Percentiles rank a stretch among this genome's conserved stretches.
Evolutionary conservation across 2,329 filamentous ascomycete species (phyloP).

Genomic region (Huntiella decipiens): DNA sequence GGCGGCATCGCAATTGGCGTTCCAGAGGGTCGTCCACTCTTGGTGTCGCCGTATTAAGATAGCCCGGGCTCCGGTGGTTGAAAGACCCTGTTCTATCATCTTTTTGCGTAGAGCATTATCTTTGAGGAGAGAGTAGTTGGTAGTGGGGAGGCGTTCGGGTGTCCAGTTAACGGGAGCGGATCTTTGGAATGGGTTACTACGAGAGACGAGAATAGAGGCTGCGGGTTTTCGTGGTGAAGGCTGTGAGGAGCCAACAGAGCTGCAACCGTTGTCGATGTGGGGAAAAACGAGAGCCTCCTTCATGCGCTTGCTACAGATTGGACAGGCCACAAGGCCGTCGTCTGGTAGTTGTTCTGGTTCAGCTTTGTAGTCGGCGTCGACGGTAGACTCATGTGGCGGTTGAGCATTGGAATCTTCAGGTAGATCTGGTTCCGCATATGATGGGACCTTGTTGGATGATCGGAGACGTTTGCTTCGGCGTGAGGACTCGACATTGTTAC

Average conservation of each 20-base stretch:
- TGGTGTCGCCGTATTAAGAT: constrained; percentile 64
- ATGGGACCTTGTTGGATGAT: constrained; percentile 22
- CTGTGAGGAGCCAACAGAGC: constrained; percentile 19
- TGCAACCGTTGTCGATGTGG: constrained; percentile 52
- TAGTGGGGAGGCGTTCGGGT: constrained; percentile 48
- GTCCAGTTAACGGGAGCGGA: constrained; percentile 16
- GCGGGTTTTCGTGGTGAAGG: constrained; percentile 6
- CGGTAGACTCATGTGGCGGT: too few species aligned
- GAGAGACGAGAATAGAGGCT: neutral
- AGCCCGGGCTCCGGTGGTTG: constrained; percentile 44
- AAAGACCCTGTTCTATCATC: constrained; percentile 60
- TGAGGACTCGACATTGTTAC: constrained; percentile 15
- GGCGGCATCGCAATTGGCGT: constrained; percentile 82
- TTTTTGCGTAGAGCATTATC: constrained; percentile 64
- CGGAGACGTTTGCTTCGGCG: constrained; percentile 29
- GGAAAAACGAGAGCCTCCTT: constrained; percentile 56
- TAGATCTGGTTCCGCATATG: neutral
- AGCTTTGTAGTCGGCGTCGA: constrained; percentile 18
- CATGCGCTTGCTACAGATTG: constrained; percentile 63
- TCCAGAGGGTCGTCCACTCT: constrained; percentile 92
- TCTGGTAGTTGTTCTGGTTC: constrained; percentile 22
- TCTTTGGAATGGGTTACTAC: constrained; percentile 13
- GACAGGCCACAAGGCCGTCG: constrained; percentile 66
- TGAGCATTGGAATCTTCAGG: neutral
- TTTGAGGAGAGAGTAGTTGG: constrained; percentile 78